Evolutionary conservation across 768 basidiomycete species (phyloP).

Genomic region (Piloderma croceum): DNA sequence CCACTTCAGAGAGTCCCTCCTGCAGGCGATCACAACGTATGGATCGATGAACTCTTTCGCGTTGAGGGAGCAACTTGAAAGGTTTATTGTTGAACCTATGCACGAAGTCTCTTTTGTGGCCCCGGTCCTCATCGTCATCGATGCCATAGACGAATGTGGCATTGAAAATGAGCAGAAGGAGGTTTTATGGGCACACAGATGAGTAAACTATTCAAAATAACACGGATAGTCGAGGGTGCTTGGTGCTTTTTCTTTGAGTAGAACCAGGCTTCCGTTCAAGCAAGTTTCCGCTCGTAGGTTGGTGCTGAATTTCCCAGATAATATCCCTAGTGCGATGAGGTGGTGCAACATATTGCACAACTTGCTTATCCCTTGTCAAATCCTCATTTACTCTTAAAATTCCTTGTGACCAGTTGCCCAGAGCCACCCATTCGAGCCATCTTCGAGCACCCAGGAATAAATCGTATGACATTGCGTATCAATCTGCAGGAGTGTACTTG

Average conservation of each 20-base stretch:
- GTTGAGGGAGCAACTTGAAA: constrained; percentile 18
- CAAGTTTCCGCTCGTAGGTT: too few species aligned
- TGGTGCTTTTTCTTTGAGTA: too few species aligned
- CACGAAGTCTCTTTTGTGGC: constrained; percentile 19
- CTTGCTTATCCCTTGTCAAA: too few species aligned
- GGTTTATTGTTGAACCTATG: constrained; percentile 24
- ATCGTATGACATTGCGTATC: constrained; percentile 2
- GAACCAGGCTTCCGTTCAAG: too few species aligned
- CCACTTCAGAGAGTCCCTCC: constrained; percentile 8
- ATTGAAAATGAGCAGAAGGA: too few species aligned
- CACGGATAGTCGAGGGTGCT: too few species aligned
- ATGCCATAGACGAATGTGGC: constrained; percentile 28
- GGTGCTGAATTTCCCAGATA: too few species aligned
- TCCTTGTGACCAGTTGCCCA: constrained; percentile 23
- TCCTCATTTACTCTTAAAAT: constrained; percentile 16
- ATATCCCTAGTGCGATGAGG: too few species aligned
- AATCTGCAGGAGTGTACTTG: background rate
- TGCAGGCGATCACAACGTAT: constrained; percentile 1
- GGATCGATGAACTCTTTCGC: background rate
- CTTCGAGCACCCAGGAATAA: constrained; percentile 5
- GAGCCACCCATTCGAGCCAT: constrained; percentile 19
- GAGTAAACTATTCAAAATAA: too few species aligned
- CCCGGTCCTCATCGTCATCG: constrained; percentile 31
- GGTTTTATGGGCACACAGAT: too few species aligned
- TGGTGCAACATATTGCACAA: too few species aligned